Base-by-base conservation (phyloP, 2,329 filamentous ascomycete genomes). In the Zymoseptoria crescenta region DNA sequence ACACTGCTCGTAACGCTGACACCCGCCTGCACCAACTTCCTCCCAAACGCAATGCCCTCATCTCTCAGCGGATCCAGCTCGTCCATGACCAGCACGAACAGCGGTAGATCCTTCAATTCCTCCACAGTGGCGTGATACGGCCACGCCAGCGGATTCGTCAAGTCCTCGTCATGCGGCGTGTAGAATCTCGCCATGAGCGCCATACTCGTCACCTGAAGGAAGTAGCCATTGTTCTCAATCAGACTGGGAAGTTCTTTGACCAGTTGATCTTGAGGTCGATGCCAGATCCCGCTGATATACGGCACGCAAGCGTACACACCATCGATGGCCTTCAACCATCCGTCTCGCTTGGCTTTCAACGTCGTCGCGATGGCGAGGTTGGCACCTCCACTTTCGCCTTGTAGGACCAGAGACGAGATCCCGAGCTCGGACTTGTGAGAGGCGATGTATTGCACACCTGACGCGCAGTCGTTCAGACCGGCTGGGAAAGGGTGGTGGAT, bases 331-430 rank as follows among this genome's bases (percentile, higher is more conserved):
- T 57, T 24, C 50, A 67, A 52, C 66, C 65, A 70, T 50, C 68
- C 68, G 58, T 70, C 69, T 21, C 59, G 60, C 21, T 67, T 67
- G 10, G 68, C 68, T 56, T 66, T 67, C n/a, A 70, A 35, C 3
- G 67, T 61, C 2, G 64, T 67, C 3, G 70, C 67, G 50, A 71
- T 56, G 10, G 62, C 58, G 2, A 71, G 60, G 50, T 72, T 72
- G 8, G 58, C 69, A 45, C 71, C 70, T 50, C 71, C 70, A 53
- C 59, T 64, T 54, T 73, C 71, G 50, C 71, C 71, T 58, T 70
- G 62, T 8, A 71, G 29, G 54, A 70, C 63, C 50, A 73, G 52
- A 13, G 65, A 68, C 49, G 57, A 55, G 55, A 70, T 65, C 7
- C 63, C 64, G 13, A 71, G 57, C 2, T 65, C 59, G 2, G 49